A percentile compares a stretch with the other conserved stretches of the same genome.
These are phyloP conservation scores for Didymosphaeria variabile DNA, from an alignment of 2,329 filamentous ascomycete genomes.

Conservation along the genomic window DNA sequence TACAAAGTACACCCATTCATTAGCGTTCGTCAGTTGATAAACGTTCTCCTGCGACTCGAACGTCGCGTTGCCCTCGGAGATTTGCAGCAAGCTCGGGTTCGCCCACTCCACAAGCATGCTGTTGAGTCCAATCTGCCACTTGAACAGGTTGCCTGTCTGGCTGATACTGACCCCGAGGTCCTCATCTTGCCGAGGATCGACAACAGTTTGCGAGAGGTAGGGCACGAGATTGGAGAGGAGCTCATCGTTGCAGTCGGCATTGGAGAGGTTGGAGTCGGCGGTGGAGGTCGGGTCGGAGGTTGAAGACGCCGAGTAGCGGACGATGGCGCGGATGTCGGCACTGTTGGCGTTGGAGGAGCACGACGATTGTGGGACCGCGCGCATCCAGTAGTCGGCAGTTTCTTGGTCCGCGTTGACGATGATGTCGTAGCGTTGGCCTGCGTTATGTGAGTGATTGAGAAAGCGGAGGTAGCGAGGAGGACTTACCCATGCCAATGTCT, in stretches of 20 bases:
- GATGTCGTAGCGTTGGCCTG: constrained; percentile 42
- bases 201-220: constrained; percentile 24
- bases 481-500: constrained; percentile 26
- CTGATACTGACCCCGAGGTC: constrained; percentile 27
- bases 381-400: constrained; percentile 35
- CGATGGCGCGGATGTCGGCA: constrained; percentile 47
- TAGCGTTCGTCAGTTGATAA: constrained; percentile 21
- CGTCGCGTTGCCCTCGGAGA: constrained; percentile 37
- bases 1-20: constrained; percentile 34
- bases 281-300: constrained; percentile 41
- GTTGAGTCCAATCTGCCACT: constrained; percentile 50
- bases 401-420: constrained; percentile 36
- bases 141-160: constrained; percentile 25
- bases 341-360: constrained; percentile 33
- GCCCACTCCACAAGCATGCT: constrained; percentile 58
- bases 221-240: constrained; percentile 32
- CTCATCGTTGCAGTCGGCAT: constrained; percentile 48
- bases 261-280: constrained; percentile 30
- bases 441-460: neutral
- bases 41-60: constrained; percentile 28
- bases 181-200: constrained; percentile 19
- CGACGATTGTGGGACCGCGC: constrained; percentile 26
- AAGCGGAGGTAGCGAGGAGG: neutral
- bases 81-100: constrained; percentile 54
- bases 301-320: constrained; percentile 44